Evolutionary conservation across 2,329 filamentous ascomycete species (phyloP).

Genomic region (Aspergillus amoenus): DNA sequence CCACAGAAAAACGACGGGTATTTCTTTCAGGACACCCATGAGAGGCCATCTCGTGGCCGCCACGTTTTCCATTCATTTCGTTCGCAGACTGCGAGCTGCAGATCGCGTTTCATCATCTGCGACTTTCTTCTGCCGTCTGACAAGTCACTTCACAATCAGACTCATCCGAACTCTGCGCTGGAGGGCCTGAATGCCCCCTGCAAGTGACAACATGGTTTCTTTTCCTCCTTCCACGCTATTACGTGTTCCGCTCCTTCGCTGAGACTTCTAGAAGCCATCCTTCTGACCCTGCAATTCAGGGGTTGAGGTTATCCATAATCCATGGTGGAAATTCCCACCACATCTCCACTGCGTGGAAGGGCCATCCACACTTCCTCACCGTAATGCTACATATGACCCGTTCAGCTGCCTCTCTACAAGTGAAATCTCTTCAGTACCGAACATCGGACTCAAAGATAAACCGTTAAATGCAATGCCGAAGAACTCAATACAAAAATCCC

Average conservation of each 20-base stretch:
- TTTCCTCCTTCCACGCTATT: background rate
- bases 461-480: background rate
- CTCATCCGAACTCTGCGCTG: background rate
- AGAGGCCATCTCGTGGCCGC: constrained; percentile 31
- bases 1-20: background rate
- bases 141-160: constrained; percentile 1
- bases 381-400: background rate
- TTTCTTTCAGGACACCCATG: background rate
- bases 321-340: background rate
- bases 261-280: constrained; percentile 2
- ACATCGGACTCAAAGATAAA: background rate
- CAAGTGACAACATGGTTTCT: constrained; percentile 1
- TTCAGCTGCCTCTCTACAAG: background rate
- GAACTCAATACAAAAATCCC: background rate
- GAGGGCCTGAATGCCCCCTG: background rate
- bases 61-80: constrained; percentile 27
- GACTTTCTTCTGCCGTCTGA: background rate
- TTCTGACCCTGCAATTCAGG: background rate
- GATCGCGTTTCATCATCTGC: constrained; percentile 8
- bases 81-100: constrained; percentile 8
- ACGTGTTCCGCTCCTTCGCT: constrained; percentile 1
- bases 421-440: background rate
- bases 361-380: background rate
- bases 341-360: background rate
- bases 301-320: background rate